These are phyloP conservation scores for Pseudogymnoascus sp. DNA, from an alignment of 2,329 filamentous ascomycete species.

Conservation along the genomic window DNA sequence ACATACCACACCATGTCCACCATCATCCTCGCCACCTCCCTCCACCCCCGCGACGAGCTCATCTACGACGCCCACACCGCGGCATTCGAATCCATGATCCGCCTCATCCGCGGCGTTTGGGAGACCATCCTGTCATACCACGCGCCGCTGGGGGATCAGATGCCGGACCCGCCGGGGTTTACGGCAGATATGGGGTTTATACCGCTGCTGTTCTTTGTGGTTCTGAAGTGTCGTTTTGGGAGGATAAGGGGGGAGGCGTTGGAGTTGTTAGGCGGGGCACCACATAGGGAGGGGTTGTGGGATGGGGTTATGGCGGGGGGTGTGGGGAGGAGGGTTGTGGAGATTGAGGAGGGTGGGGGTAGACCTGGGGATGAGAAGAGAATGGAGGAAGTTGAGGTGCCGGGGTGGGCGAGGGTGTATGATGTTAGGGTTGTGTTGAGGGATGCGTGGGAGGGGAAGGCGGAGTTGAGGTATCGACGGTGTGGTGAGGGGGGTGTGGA, in stretches of 20 bases:
- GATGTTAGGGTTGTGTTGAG: neutral
- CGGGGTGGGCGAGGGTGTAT: neutral
- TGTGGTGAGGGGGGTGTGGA: neutral
- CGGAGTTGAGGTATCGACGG: neutral
- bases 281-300: conserved; percentile 36
- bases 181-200: conserved; percentile 38
- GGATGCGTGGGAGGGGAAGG: neutral
- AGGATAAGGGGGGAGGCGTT: conserved; percentile 33
- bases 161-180: conserved; percentile 26
- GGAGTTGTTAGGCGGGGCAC: conserved; percentile 23
- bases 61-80: conserved; percentile 31
- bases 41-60: conserved; percentile 26
- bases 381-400: neutral
- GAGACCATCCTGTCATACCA: neutral
- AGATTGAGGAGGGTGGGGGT: conserved; percentile 29
- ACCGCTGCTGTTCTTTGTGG: conserved; percentile 37
- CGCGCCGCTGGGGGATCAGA: neutral
- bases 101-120: conserved; percentile 12
- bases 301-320: conserved; percentile 27
- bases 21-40: conserved; percentile 34
- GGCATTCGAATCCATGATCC: conserved; percentile 29
- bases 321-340: conserved; percentile 31
- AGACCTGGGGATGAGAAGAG: neutral
- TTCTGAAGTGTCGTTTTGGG: conserved; percentile 38
- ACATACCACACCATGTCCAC: conserved; percentile 35